Evolutionary conservation across 495 filamentous ascomycete genomes (phyloP).

Genomic region (Lasiosphaeria miniovina): DNA sequence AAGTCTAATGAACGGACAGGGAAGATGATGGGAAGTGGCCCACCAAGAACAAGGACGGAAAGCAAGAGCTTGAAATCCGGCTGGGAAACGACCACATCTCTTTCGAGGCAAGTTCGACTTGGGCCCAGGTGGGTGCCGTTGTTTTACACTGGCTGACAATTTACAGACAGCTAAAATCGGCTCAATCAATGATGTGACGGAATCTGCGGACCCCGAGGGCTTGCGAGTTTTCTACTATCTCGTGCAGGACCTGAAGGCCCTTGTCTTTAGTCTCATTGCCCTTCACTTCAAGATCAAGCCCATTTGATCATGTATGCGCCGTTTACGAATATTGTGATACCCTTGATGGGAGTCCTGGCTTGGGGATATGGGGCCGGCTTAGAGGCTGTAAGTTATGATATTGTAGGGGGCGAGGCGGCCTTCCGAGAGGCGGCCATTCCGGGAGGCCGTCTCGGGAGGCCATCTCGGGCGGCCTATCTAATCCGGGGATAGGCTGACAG

Average conservation of each 20-base stretch:
- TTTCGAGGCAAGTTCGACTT: constrained; percentile 68
- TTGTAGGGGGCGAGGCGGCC: not conserved
- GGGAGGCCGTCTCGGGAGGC: no score
- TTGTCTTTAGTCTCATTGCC: constrained; percentile 93
- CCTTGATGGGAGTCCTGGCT: constrained; percentile 12
- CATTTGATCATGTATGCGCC: constrained; percentile 48
- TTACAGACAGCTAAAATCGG: constrained; percentile 95
- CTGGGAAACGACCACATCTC: constrained; percentile 96
- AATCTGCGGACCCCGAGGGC: constrained; percentile 93
- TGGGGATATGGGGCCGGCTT: constrained; percentile 7
- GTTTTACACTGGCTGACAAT: constrained; percentile 22
- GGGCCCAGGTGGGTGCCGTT: not conserved
- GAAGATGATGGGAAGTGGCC: constrained; percentile 99
- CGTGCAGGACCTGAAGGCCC: constrained; percentile 93
- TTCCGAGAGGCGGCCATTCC: no score
- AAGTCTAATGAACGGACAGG: constrained; percentile 49
- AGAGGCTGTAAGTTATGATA: constrained; percentile 1
- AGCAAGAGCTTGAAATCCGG: constrained; percentile 94
- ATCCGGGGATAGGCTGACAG: no score
- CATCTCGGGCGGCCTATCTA: no score
- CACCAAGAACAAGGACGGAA: constrained; percentile 97
- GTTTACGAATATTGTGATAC: constrained; percentile 14
- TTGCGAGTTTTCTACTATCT: constrained; percentile 99
- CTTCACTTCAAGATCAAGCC: constrained; percentile 98
- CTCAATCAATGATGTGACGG: constrained; percentile 92